phyloP scores from a whole-genome alignment of 129 eudicot species.

The Ambrosia artemisiifolia region DNA sequence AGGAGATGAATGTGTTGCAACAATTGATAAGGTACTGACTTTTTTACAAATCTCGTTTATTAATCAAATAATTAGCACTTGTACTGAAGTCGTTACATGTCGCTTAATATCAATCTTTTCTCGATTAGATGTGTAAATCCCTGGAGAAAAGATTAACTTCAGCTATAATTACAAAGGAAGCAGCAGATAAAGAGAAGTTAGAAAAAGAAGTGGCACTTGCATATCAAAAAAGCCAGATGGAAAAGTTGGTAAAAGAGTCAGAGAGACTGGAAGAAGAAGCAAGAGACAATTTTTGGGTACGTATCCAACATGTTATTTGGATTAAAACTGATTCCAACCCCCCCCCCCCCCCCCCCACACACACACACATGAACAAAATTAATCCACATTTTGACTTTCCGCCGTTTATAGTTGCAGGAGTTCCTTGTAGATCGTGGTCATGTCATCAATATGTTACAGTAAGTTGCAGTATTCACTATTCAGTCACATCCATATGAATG shows the following conservation, averaged over 20 bases:
- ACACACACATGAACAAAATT: neutral
- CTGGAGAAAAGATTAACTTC: slow-evolving; percentile 21
- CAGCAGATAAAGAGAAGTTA: slow-evolving; percentile 39
- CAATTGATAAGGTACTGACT: slow-evolving; percentile 53
- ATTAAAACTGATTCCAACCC: neutral
- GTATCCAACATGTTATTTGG: too few species aligned
- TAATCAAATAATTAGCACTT: neutral
- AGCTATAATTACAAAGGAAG: slow-evolving; percentile 28
- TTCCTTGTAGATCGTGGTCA: slow-evolving; percentile 59
- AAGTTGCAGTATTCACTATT: neutral
- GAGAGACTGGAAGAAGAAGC: slow-evolving; percentile 48
- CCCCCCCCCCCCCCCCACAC: too few species aligned
- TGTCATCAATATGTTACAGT: slow-evolving; percentile 43
- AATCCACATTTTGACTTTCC: neutral
- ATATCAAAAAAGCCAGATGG: slow-evolving; percentile 47
- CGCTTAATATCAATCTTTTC: neutral
- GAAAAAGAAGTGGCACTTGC: slow-evolving; percentile 45
- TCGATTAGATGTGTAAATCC: slow-evolving; percentile 43
- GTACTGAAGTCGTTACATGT: too few species aligned
- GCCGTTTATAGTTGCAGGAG: slow-evolving; percentile 48
- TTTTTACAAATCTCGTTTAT: neutral
- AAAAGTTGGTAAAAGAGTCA: slow-evolving; percentile 47
- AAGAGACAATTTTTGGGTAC: slow-evolving; percentile 54
- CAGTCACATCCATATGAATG: too few species aligned
- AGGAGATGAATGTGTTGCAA: slow-evolving; percentile 52